phyloP scores from a whole-genome alignment of 1,139 yeast genomes.

The Taphrina deformans region DNA sequence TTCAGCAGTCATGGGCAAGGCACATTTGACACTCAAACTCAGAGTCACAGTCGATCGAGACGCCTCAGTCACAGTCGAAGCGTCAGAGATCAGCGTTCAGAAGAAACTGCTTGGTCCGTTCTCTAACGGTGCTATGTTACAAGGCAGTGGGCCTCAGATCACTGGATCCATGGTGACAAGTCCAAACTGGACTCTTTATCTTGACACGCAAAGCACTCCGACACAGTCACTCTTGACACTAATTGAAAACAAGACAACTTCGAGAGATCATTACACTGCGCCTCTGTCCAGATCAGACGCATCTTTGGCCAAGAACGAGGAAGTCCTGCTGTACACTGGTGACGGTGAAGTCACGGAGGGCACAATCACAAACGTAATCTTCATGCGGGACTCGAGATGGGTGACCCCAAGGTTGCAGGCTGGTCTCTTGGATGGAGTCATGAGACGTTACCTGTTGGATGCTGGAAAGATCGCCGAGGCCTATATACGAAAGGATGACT shows the following conservation, averaged over 20 bases:
- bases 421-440: constrained; percentile 87
- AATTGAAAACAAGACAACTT: constrained; percentile 86
- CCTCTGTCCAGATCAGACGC: constrained; percentile 56
- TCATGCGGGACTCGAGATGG: constrained; percentile 61
- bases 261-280: constrained; percentile 60
- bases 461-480: constrained; percentile 61
- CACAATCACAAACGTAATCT: constrained; percentile 77
- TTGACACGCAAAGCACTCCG: constrained; percentile 57
- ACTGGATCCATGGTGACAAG: not conserved
- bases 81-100: not conserved
- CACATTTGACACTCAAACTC: constrained; percentile 20
- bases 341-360: constrained; percentile 74
- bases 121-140: not conserved
- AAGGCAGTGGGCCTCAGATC: not conserved
- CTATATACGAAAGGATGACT: constrained; percentile 49
- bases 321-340: constrained; percentile 68
- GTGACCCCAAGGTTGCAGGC: constrained; percentile 71
- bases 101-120: constrained; percentile 12
- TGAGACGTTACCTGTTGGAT: constrained; percentile 63
- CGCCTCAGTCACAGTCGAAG: constrained; percentile 1
- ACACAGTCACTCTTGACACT: constrained; percentile 58
- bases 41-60: not conserved
- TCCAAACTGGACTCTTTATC: constrained; percentile 49
- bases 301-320: constrained; percentile 54
- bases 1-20: constrained; percentile 3